Evolutionary conservation across 306 rosid species (phyloP), one percentile per base, ranked within the genome.

Genomic region (Adenanthera pavonina): DNA sequence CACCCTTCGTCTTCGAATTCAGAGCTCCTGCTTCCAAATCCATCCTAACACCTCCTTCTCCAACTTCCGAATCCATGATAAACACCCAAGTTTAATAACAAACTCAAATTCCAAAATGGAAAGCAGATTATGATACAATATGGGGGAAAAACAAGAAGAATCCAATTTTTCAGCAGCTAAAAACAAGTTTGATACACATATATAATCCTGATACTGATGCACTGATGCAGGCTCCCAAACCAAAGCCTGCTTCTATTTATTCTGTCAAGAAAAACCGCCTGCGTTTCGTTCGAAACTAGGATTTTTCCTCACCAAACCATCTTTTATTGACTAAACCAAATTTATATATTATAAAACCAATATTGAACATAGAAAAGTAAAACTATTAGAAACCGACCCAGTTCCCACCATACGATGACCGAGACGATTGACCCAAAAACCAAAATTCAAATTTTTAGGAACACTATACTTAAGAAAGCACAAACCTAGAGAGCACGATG

Each of bases 61-160:
- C 92, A 69, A 49, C 38, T 41, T 76, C 85, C 7, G 80, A 80
- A 76, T 78, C 83, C 95, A 91, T 89, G 77, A 36, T 64, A 19
- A 78, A 82, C 20, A 78, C 72, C 83, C 54, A 69, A 84, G 76
- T 77, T 46, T 54, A 20, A 60, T 69, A 78, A 60, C 72, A 78
- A 71, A 60, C 82, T 85, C 69, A 80, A 83, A 74, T 64, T 62
- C 82, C 75, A 79, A 78, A 69, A n/a, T 30, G 19, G 20, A 30
- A 70, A 72, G 14, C 47, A 51, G 13, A 1, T 4, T 46, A 36
- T 12, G 25, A 19, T 6, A 70, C 78, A 33, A 69, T 30, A 71
- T 48, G 16, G 59, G 30, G 30, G 30, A 25, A 25, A 25, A 25
- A 53, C 4, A 34, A 40, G 44, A 61, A 19, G 7, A 19, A 41